Base-by-base conservation (phyloP, 164 flowering plant genomes). In the Umbellularia californica region DNA sequence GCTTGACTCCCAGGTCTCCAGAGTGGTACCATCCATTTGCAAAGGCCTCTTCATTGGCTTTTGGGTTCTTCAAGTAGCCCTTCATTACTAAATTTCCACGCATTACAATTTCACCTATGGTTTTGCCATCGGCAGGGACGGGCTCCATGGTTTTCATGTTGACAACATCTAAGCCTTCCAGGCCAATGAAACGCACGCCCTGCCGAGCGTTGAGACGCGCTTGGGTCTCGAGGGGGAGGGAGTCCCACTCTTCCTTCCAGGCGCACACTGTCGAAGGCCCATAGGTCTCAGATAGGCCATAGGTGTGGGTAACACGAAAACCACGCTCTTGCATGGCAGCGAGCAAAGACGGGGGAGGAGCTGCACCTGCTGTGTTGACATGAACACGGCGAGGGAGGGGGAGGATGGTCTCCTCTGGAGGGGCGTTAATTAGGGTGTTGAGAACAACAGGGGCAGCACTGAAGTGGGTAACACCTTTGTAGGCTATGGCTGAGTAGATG, bases 391-490 rank as follows among this genome's bases (percentile, higher is more conserved):
- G 92, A 14, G 95, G 97, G 35, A 93, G 95, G 20, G 97, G 99
- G 27, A 89, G 88, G 70, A 90, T 87, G 33, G 90, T 79, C 9
- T 93, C 91, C 2, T 88, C 86, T 58, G 79, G 76, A 3, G 86
- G 78, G 67, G 98, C 98, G 75, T 90, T 90, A 41, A 89, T 88
- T 20, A 95, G 82, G 79, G 86, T 71, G 84, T 93, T 95, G 69
- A 95, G 97, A 12, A 95, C 99, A 63, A 93, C 93, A n/a, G 99
- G 99, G 9, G 99, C 99, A 13, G 95, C 99, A 82, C 93, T 90
- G 84, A 95, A 93, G 84, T 95, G 95, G 28, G 95, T 93, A 66
- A 93, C 98, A 3, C 88, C 87, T 5, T 86, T 79, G 25, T 86
- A 72, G 27, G 90, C 94, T 81, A 95, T 93, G 58, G 94, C 95